Evolutionary conservation across 768 basidiomycete genomes (phyloP), one percentile per base, ranked within the genome.

Genomic region (Phanerochaete sordida): DNA sequence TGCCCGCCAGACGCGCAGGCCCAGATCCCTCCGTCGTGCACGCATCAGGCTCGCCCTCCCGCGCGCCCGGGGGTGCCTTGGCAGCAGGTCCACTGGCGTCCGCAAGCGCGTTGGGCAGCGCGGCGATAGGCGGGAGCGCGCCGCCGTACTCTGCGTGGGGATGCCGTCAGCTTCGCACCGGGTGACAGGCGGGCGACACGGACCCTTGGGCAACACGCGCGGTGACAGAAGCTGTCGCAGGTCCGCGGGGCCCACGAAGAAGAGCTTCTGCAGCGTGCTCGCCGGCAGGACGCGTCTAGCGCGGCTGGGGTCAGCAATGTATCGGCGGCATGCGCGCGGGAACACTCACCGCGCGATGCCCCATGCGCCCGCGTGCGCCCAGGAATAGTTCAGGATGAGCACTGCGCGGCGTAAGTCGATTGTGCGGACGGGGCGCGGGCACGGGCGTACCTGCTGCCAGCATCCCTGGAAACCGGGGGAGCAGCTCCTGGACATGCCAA

Each of bases 401-500:
- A 85, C 90, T 88, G 48, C 37, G n/a, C 8, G 28, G 33, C 44
- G 52, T 59, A 26, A 61, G 58, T 43, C 56, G 16, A 52, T 31
- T 33, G 27, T n/a, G 28, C 7, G 50, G 7, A 23, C 52, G 45
- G 23, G 6, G 33, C 33, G 13, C 24, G 48, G 39, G 6, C 33
- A 35, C 7, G 50, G 55, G 66, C 75, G 65, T 69, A 86, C 89
- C 86, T 70, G 86, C 88, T 35, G 84, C 88, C 30, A 91, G 74
- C 84, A 91, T 83, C 56, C 89, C 90, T 54, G 90, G 87, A 74
- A 84, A 91, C 54, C 81, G 80, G 37, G 88, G 88, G 45, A 86
- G 77, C 30, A 87, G 77, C 64, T 91, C 87, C 61, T 81, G 81
- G 59, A 86, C 67, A 49, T 81, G 79, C 86, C 86, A 91, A 21